Evolutionary conservation across 768 basidiomycete genomes (phyloP), one percentile per base, ranked within the genome.

Genomic region (Kwoniella mangroviensis): DNA sequence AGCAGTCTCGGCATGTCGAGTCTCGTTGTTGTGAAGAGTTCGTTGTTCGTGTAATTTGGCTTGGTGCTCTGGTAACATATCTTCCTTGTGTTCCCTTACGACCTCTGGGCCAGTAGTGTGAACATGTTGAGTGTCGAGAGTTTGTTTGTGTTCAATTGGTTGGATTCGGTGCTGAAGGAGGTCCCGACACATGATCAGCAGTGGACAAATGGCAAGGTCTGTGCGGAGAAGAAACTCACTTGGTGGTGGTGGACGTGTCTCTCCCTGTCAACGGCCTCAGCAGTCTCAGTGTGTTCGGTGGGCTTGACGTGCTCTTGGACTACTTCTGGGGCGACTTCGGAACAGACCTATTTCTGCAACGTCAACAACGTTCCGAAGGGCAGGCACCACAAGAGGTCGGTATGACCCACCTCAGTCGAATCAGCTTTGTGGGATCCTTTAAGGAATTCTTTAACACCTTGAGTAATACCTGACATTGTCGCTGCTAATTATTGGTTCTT

Each of bases 191-290:
- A 49, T 79, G 41, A 78, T 81, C 73, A 42, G 66, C 71, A 58
- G 0, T 45, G 57, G 19, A 12, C 17, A 24, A 62, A 62, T 15
- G 63, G n/a, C 34, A 40, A 61, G 19, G 60, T 43, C 15, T 17
- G 9, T n/a, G 22, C 13, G 24, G 4, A 19, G 13, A 13, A 43
- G 19, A 42, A 40, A 71, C 73, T 70, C 43, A 75, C 74, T 63
- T 77, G 77, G 77, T 79, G 77, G 76, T 79, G 77, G 74, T 77
- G 78, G 63, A 83, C 72, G 63, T 84, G 83, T 52, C 79, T 72
- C 76, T 84, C 83, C 19, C 82, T 72, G 81, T 84, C 83, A 69
- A 83, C 64, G 34, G 83, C 83, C 74, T 81, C 79, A 65, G 79
- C 79, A 45, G 69, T 69, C 78, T 84, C 82, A 53, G 68, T 69